Evolutionary conservation across 2,329 filamentous ascomycete species (phyloP).

Genomic region (Neonectria punicea): DNA sequence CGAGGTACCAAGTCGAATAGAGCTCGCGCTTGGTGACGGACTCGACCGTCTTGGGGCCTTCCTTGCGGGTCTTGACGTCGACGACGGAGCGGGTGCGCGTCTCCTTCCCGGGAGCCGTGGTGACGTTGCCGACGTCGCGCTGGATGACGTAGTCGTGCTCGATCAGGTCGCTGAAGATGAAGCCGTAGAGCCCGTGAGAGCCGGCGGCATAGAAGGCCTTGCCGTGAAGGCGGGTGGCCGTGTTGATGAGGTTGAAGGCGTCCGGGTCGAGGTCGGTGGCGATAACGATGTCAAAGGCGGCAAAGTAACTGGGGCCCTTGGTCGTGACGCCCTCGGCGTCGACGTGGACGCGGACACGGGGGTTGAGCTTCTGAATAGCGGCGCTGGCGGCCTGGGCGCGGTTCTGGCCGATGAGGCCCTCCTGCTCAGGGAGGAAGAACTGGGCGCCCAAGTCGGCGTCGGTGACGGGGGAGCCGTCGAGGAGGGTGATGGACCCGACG

Average conservation of each 20-base stretch:
- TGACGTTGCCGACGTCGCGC: constrained; percentile 81
- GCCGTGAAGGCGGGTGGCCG: constrained; percentile 80
- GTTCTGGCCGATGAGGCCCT: constrained; percentile 80
- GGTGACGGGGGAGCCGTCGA: constrained; percentile 80
- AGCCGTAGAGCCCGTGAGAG: constrained; percentile 91
- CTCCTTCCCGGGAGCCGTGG: constrained; percentile 71
- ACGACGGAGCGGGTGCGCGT: constrained; percentile 81
- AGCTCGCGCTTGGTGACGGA: constrained; percentile 91
- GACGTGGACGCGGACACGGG: constrained; percentile 80
- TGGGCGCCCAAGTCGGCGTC: constrained; percentile 84
- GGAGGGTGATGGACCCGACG: constrained; percentile 87
- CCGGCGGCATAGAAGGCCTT: constrained; percentile 90
- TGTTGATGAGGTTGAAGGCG: constrained; percentile 83
- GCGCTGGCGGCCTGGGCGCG: constrained; percentile 82
- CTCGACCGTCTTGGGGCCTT: constrained; percentile 77
- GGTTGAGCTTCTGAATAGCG: constrained; percentile 88
- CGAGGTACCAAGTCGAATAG: constrained; percentile 89
- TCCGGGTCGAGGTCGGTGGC: constrained; percentile 86
- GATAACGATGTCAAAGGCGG: constrained; percentile 84
- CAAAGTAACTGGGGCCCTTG: constrained; percentile 80
- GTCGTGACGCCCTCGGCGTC: constrained; percentile 74
- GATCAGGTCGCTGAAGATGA: constrained; percentile 93
- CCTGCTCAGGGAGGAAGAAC: constrained; percentile 78
- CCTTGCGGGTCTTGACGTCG: constrained; percentile 75
- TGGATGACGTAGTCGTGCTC: constrained; percentile 91